These are phyloP conservation scores for Melastoma malabathricum DNA, from an alignment of 345 rosid species.

Conservation along the genomic window DNA sequence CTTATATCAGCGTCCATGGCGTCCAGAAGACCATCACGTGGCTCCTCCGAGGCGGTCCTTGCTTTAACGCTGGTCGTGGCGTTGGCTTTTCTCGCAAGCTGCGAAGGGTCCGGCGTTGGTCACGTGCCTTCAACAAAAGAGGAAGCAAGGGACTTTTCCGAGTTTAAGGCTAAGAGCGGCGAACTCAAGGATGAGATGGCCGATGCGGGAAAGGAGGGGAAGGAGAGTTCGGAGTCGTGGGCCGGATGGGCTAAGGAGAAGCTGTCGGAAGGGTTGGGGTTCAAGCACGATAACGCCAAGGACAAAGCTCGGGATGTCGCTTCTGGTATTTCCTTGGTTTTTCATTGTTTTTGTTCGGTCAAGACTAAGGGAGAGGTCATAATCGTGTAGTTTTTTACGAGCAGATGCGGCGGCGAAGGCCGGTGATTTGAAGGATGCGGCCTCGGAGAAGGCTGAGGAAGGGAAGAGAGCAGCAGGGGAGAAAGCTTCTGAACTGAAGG, in stretches of 20 bases:
- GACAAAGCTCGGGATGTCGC: conserved; percentile 19
- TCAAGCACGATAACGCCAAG: too few species aligned
- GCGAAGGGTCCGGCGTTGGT: conserved; percentile 11
- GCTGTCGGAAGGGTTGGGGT: too few species aligned
- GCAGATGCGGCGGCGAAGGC: conserved; percentile 20
- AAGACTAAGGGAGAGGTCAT: neutral
- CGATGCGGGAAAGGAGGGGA: conserved; percentile 9
- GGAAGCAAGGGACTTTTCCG: conserved; percentile 7
- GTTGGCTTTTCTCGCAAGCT: conserved; percentile 1
- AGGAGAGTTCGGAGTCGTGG: conserved; percentile 33
- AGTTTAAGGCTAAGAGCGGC: conserved; percentile 6
- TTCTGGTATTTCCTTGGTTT: conserved; percentile 15
- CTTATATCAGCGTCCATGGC: conserved; percentile 9
- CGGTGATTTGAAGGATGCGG: conserved; percentile 7
- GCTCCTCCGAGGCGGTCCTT: conserved; percentile 6
- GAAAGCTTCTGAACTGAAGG: conserved; percentile 2
- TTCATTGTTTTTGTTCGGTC: neutral
- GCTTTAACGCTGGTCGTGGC: conserved; percentile 6
- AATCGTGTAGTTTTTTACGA: neutral
- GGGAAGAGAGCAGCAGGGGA: neutral
- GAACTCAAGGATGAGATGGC: conserved; percentile 5
- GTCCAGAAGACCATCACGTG: conserved; percentile 3
- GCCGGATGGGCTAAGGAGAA: conserved; percentile 47
- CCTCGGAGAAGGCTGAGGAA: conserved; percentile 7
- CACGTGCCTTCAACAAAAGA: conserved; percentile 11